Evolutionary conservation across 148 eudicot species (phyloP), one percentile per base, ranked within the genome.

Genomic region (Selenicereus undatus): DNA sequence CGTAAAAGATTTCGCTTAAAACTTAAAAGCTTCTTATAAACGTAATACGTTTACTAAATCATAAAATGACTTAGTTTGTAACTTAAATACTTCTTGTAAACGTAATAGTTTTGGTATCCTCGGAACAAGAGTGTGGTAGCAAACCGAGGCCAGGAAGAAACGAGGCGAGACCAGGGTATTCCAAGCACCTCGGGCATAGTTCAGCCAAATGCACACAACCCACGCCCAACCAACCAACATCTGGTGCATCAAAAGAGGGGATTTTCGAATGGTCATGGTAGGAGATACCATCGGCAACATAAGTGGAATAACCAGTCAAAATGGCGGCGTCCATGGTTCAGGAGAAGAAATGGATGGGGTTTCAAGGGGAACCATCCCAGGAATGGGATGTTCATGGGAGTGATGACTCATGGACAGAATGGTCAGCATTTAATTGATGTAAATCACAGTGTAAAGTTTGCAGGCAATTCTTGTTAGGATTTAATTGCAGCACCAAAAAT

Each of bases 251-350:
- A 66, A 60, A 83, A 43, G 71, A 80, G 82, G 74, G 80, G 86
- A 36, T 62, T 80, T 72, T 65, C 84, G 24, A 51, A 83, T 82
- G 76, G 76, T 58, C 82, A 85, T 74, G 91, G 84, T 52, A 90
- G 86, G 85, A 90, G 90, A 77, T 86, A 84, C 75, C 75, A 86
- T 66, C 84, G 85, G 86, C 97, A 87, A 81, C 91, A 86, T 68
- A 91, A 87, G 85, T 88, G 89, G 87, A 91, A 81, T 81, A 66
- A 80, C 22, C 83, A 82, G 73, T 22, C 71, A 66, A 66, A 66
- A 73, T 18, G 81, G 86, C 10, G 52, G 96, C 89, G 43, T 11
- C 96, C 93, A 16, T 90, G 95, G 92, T 30, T 82, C 32, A 77
- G 86, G 82, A 88, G 78, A 18, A 83, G 88, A 79, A 83, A 83